Evolutionary conservation across 2,329 filamentous ascomycete species (phyloP).

Genomic region (Scedosporium dehoogii): DNA sequence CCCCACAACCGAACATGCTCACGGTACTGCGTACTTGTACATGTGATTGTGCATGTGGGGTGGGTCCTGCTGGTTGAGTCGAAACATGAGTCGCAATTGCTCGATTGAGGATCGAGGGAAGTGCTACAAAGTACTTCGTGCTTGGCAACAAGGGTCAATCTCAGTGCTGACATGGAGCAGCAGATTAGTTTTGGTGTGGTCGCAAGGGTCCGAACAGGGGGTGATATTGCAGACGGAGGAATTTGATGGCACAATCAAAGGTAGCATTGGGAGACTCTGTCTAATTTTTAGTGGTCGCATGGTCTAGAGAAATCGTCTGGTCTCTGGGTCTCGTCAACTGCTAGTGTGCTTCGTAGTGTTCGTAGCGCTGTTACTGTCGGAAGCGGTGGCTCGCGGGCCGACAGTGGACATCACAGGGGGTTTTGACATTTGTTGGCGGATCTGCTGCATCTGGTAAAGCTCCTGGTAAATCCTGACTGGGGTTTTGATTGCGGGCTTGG

Average conservation of each 20-base stretch:
- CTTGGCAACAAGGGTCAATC: too few species aligned
- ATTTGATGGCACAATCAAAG: too few species aligned
- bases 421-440: background rate
- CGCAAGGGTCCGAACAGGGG: too few species aligned
- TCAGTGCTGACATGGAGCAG: too few species aligned
- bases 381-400: background rate
- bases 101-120: too few species aligned
- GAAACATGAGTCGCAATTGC: too few species aligned
- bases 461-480: background rate
- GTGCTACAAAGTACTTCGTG: too few species aligned
- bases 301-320: background rate
- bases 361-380: background rate
- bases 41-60: background rate
- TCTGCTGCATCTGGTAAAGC: background rate
- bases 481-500: background rate
- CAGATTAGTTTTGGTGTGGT: too few species aligned
- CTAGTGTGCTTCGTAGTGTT: too few species aligned
- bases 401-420: background rate
- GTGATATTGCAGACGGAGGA: too few species aligned
- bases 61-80: background rate
- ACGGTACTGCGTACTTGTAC: too few species aligned
- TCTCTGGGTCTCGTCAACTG: background rate
- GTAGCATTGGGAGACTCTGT: background rate
- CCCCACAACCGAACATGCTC: background rate
- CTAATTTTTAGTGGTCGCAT: background rate